Conservation (phyloP, 1,139 yeast species). For the Ashbya aceris region DNA sequence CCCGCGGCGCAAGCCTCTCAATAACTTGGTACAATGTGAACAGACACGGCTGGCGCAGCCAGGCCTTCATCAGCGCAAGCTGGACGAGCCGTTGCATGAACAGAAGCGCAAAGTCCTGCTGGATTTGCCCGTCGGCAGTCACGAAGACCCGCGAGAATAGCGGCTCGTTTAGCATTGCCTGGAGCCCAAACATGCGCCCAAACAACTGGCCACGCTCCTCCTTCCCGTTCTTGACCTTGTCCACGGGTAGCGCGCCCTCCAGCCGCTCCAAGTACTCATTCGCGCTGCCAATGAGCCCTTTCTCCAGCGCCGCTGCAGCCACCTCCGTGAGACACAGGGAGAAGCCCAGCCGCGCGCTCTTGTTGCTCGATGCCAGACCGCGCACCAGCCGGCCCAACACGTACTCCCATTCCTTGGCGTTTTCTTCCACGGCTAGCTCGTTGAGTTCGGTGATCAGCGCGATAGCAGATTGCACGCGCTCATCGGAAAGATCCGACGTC, state of each 20-base stretch:
- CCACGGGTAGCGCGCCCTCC: slow-evolving; percentile 33
- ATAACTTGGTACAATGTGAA: slow-evolving; percentile 57
- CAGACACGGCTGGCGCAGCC: slow-evolving; percentile 80
- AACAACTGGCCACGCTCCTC: slow-evolving; percentile 74
- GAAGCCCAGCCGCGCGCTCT: slow-evolving; percentile 78
- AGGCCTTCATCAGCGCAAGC: slow-evolving; percentile 57
- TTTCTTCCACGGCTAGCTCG: slow-evolving; percentile 27
- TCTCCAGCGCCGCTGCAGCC: slow-evolving; percentile 36
- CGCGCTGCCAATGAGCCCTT: slow-evolving; percentile 30
- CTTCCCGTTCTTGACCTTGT: slow-evolving; percentile 52
- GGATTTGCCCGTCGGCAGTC: slow-evolving; percentile 20
- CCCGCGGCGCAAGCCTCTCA: slow-evolving; percentile 24
- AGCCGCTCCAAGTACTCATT: slow-evolving; percentile 22
- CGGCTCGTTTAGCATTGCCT: slow-evolving; percentile 56
- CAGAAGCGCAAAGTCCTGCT: slow-evolving; percentile 29
- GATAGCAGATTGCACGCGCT: slow-evolving; percentile 66
- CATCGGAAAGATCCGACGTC: slow-evolving; percentile 67
- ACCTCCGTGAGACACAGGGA: slow-evolving; percentile 83
- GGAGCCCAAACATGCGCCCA: slow-evolving; percentile 80
- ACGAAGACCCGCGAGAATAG: slow-evolving; percentile 32
- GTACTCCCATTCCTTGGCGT: slow-evolving; percentile 66
- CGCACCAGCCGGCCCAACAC: slow-evolving; percentile 68
- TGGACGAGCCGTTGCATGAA: slow-evolving; percentile 45
- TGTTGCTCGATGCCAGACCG: slow-evolving; percentile 76
- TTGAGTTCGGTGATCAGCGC: slow-evolving; percentile 50